phyloP scores from a whole-genome alignment of 352 stramenopile species.

The Pythium rishiriense region DNA sequence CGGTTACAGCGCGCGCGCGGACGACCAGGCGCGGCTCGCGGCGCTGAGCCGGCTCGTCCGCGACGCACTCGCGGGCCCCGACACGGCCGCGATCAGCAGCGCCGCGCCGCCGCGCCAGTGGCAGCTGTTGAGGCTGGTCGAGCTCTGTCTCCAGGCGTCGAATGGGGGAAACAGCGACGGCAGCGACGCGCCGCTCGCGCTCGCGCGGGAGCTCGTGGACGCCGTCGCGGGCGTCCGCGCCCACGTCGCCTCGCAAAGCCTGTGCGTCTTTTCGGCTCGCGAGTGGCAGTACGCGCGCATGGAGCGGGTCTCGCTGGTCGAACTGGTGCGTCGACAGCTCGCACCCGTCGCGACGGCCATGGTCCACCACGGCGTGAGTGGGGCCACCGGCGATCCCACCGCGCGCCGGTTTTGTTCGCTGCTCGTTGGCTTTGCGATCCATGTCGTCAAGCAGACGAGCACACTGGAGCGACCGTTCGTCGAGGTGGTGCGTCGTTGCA shows the following conservation, averaged over 20 bases:
- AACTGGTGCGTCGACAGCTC: constrained; percentile 6
- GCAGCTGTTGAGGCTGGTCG: constrained; percentile 42
- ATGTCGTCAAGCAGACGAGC: background rate
- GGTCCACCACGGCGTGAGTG: background rate
- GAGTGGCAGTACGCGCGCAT: constrained; percentile 22
- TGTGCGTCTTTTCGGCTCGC: constrained; percentile 16
- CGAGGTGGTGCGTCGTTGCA: background rate
- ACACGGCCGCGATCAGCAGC: constrained; percentile 8
- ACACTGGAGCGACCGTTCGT: constrained; percentile 8
- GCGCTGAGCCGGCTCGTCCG: constrained; percentile 23
- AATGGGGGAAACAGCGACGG: background rate
- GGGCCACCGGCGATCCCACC: background rate
- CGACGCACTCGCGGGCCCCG: constrained; percentile 16
- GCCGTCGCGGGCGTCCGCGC: constrained; percentile 19
- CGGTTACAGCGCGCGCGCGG: constrained; percentile 33
- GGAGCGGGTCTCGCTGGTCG: constrained; percentile 3
- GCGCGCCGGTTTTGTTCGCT: background rate
- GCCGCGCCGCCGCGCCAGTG: constrained; percentile 28
- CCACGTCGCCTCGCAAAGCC: constrained; percentile 25
- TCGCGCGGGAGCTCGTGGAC: constrained; percentile 28
- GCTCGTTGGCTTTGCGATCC: constrained; percentile 10
- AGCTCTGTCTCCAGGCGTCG: constrained; percentile 44
- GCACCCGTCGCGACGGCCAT: background rate
- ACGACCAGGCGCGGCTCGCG: constrained; percentile 34
- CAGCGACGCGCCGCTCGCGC: constrained; percentile 10